A percentile compares a stretch with the other conserved stretches of the same genome.
These are phyloP conservation scores for Carpinus fangiana DNA, from an alignment of 306 rosid species.

Conservation along the genomic window DNA sequence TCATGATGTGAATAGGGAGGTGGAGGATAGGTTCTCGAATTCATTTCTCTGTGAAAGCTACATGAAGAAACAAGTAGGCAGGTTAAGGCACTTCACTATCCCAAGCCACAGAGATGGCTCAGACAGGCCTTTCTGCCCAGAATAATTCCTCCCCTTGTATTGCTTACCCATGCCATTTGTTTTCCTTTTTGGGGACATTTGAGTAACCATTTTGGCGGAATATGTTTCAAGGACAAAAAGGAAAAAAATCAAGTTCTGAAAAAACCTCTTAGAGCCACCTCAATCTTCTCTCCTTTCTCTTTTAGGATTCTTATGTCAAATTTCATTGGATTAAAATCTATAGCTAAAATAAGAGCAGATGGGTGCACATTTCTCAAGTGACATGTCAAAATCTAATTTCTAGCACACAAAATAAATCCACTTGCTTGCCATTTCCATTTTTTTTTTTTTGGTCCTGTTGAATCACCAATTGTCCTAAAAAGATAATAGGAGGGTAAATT, in stretches of 20 bases:
- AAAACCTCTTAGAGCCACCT: neutral
- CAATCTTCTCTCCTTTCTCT: neutral
- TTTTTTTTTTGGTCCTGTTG: neutral
- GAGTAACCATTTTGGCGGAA: neutral
- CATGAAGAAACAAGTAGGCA: slow-evolving; percentile 63
- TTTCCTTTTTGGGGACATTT: neutral
- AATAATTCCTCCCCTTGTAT: slow-evolving; percentile 13
- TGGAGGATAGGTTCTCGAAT: slow-evolving; percentile 65
- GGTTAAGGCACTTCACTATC: slow-evolving; percentile 70
- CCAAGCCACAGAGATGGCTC: slow-evolving; percentile 51
- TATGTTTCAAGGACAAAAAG: neutral
- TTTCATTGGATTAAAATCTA: neutral
- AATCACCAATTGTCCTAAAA: neutral
- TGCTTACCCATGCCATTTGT: neutral
- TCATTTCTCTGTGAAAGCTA: slow-evolving; percentile 61
- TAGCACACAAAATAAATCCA: neutral
- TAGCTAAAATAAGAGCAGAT: neutral
- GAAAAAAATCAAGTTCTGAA: neutral
- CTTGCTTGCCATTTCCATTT: neutral
- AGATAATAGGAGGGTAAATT: no score
- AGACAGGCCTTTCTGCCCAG: slow-evolving; percentile 59
- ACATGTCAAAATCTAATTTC: neutral
- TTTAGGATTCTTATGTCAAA: neutral
- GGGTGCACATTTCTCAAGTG: neutral
- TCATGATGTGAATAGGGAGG: slow-evolving; percentile 75